Conservation (phyloP, 495 filamentous ascomycete genomes). For the Penicillium paradoxum region DNA sequence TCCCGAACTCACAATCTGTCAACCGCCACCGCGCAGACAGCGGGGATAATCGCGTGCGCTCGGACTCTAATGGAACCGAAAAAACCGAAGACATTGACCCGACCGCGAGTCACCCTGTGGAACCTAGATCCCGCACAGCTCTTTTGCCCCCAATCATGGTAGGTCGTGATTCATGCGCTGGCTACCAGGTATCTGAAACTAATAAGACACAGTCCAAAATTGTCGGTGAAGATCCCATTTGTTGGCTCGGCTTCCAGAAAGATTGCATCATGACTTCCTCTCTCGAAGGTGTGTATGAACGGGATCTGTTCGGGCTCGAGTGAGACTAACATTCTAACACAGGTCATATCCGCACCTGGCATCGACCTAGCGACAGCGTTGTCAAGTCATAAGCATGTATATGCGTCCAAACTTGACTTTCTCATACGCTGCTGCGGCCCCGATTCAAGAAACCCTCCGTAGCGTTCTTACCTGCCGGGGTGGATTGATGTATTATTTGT, state of each 20-base stretch:
- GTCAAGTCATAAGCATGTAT: constrained; percentile 6
- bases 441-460: neutral
- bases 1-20: constrained; percentile 55
- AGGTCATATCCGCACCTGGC: constrained; percentile 90
- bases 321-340: constrained; percentile 2
- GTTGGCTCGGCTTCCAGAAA: constrained; percentile 87
- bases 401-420: neutral
- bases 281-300: constrained; percentile 59
- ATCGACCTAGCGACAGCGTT: constrained; percentile 63
- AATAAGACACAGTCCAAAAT: constrained; percentile 60
- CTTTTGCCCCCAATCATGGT: constrained; percentile 93
- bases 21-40: constrained; percentile 70
- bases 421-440: neutral
- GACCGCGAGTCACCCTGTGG: constrained; percentile 66
- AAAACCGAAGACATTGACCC: constrained; percentile 45
- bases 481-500: neutral
- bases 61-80: constrained; percentile 59
- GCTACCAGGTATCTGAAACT: neutral
- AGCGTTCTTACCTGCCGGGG: neutral
- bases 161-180: constrained; percentile 14
- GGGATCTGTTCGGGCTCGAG: neutral
- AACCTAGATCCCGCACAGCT: constrained; percentile 72
- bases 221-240: constrained; percentile 79
- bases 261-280: constrained; percentile 90
- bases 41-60: constrained; percentile 52